Percentiles rank a stretch among this genome's conserved stretches.
Conservation (phyloP, 2,329 filamentous ascomycete species). For the Colletotrichum sp. region DNA sequence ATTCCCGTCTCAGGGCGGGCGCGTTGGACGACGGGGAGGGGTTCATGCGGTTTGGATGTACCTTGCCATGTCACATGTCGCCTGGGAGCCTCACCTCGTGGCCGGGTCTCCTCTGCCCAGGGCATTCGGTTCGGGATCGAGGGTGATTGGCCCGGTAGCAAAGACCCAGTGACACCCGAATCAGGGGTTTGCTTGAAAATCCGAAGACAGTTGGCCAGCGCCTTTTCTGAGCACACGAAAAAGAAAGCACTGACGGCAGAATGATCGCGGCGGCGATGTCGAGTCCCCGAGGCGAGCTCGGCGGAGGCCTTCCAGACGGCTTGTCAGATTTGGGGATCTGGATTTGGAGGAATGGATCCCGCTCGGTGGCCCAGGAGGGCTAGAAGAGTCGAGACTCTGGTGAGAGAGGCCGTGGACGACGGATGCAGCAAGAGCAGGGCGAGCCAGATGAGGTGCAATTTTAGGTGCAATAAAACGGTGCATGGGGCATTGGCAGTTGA, state of each 20-base stretch:
- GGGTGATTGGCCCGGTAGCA: not conserved
- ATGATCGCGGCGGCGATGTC: not conserved
- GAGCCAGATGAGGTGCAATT: slow-evolving; percentile 16
- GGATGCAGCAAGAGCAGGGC: slow-evolving; percentile 3
- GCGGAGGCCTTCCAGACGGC: not conserved
- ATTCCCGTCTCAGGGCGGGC: not conserved
- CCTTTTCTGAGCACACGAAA: not conserved
- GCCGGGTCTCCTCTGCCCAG: not conserved
- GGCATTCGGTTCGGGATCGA: not conserved
- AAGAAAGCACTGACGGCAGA: not conserved
- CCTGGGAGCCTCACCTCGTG: slow-evolving; percentile 8
- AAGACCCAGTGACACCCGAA: not conserved
- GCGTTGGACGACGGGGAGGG: not conserved
- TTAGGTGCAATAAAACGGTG: slow-evolving; percentile 16
- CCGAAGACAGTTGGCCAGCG: not conserved
- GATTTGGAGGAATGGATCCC: slow-evolving; percentile 1
- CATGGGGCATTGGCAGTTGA: slow-evolving; percentile 4
- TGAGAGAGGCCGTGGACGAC: not conserved
- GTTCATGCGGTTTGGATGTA: slow-evolving; percentile 1
- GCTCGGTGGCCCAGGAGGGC: not conserved
- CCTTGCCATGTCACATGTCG: not conserved
- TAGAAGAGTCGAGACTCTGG: slow-evolving; percentile 17
- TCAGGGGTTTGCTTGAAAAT: not conserved
- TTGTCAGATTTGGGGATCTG: not conserved
- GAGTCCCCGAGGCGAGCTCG: not conserved